These are phyloP conservation scores for Claviceps digitariae DNA, from an alignment of 2,329 filamentous ascomycete species.

Conservation along the genomic window DNA sequence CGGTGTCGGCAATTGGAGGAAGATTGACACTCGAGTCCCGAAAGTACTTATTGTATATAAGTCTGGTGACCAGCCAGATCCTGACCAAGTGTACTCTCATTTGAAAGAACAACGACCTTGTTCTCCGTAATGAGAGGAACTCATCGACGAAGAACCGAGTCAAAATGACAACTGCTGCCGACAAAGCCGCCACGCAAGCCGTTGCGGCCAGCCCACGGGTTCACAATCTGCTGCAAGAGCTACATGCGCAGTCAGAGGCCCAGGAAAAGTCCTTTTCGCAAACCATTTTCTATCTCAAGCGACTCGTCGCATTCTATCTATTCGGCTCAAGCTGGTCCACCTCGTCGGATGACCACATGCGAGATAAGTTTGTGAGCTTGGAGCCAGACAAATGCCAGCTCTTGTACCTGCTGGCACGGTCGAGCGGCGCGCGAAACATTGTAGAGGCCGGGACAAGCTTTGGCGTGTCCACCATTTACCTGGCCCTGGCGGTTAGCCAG, in stretches of 20 bases:
- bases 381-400: conserved; percentile 44
- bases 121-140: neutral
- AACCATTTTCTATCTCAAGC: conserved; percentile 14
- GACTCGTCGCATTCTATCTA: conserved; percentile 12
- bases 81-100: neutral
- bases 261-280: conserved; percentile 15
- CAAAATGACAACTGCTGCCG: neutral
- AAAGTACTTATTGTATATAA: neutral
- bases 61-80: neutral
- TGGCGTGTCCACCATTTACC: conserved; percentile 48
- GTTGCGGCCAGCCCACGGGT: conserved; percentile 14
- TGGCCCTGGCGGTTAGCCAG: conserved; percentile 41
- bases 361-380: conserved; percentile 45
- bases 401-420: conserved; percentile 38
- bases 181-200: conserved; percentile 8
- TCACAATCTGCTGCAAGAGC: conserved; percentile 12
- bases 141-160: neutral
- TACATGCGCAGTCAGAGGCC: conserved; percentile 14
- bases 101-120: neutral
- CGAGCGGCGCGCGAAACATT: conserved; percentile 33
- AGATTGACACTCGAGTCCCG: neutral
- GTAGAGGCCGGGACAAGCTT: conserved; percentile 50
- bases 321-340: conserved; percentile 12
- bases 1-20: neutral
- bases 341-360: conserved; percentile 24